Evolutionary conservation across 495 filamentous ascomycete genomes (phyloP).

Genomic region (Cryomyces antarcticus): DNA sequence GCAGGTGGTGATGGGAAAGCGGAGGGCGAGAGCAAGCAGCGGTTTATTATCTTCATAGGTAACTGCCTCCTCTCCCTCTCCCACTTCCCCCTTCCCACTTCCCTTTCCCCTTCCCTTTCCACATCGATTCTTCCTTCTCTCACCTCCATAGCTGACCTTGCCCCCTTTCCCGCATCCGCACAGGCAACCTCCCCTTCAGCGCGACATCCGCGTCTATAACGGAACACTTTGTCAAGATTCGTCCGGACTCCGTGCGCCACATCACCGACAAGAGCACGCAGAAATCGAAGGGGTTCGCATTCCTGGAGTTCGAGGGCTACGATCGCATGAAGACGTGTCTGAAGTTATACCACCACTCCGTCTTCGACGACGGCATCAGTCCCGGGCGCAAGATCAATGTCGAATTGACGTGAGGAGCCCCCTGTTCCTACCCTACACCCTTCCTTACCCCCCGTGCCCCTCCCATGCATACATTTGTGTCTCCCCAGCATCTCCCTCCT

Average conservation of each 20-base stretch:
- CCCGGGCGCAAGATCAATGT: conserved; percentile 63
- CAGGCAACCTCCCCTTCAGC: conserved; percentile 74
- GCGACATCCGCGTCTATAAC: conserved; percentile 45
- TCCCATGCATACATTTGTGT: background rate
- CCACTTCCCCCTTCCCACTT: conserved; percentile 1
- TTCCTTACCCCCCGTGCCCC: background rate
- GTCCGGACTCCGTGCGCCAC: conserved; percentile 53
- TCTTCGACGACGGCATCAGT: conserved; percentile 47
- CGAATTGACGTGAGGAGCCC: conserved; percentile 36
- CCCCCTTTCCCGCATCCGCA: background rate
- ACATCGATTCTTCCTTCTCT: no score
- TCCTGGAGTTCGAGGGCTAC: conserved; percentile 77
- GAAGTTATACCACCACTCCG: conserved; percentile 69
- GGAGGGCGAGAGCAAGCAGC: conserved; percentile 24
- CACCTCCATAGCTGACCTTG: no score
- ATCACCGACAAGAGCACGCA: conserved; percentile 46
- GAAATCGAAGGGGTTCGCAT: conserved; percentile 71
- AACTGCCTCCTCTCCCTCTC: conserved; percentile 5
- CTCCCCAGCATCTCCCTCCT: no score
- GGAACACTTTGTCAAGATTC: conserved; percentile 57
- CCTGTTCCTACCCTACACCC: background rate
- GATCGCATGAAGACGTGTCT: conserved; percentile 90
- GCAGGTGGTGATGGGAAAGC: background rate
- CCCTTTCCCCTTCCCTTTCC: background rate
- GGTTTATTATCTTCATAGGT: conserved; percentile 81